Evolutionary conservation across 129 eudicot genomes (phyloP), one percentile per base, ranked within the genome.

Genomic region (Scalesia atractyloides): DNA sequence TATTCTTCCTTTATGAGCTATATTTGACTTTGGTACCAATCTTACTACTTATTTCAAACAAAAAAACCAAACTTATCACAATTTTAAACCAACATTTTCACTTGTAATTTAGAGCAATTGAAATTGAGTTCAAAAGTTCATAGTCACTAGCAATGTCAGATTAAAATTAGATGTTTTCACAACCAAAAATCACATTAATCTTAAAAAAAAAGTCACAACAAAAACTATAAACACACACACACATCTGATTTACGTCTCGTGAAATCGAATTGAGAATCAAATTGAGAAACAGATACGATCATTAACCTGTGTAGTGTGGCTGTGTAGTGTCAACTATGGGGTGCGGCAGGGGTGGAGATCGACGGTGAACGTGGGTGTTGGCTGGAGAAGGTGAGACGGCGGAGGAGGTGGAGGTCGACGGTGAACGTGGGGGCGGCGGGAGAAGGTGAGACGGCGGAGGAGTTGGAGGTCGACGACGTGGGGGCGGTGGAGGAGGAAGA

Each of bases 241-340:
- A n/a, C n/a, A n/a, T n/a, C 36, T 0, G 20, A 30, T 30, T 26
- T 26, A 4, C 7, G 12, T 17, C 60, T 15, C 43, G 9, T 59
- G 17, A 47, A 73, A 46, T 73, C 60, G 48, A 61, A n/a, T n/a
- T n/a, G 30, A 60, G 60, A 60, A 46, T 73, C 3, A 46, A 73
- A 48, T 60, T 36, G 60, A 73, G 60, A 46, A 37, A 34, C 60
- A 61, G 47, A 17, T 60, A n/a, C n/a, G n/a, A n/a, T n/a, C n/a
- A n/a, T n/a, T n/a, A n/a, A n/a, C n/a, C n/a, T n/a, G n/a, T n/a
- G n/a, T n/a, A n/a, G n/a, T n/a, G n/a, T n/a, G n/a, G n/a, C n/a
- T n/a, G n/a, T n/a, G n/a, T n/a, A n/a, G n/a, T n/a, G n/a, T n/a
- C n/a, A n/a, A n/a, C n/a, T n/a, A n/a, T n/a, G n/a, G n/a, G n/a